Percentiles rank a stretch among this genome's conserved stretches.
These are phyloP conservation scores for Lactarius psammicola DNA, from an alignment of 768 basidiomycete genomes.

Conservation along the genomic window DNA sequence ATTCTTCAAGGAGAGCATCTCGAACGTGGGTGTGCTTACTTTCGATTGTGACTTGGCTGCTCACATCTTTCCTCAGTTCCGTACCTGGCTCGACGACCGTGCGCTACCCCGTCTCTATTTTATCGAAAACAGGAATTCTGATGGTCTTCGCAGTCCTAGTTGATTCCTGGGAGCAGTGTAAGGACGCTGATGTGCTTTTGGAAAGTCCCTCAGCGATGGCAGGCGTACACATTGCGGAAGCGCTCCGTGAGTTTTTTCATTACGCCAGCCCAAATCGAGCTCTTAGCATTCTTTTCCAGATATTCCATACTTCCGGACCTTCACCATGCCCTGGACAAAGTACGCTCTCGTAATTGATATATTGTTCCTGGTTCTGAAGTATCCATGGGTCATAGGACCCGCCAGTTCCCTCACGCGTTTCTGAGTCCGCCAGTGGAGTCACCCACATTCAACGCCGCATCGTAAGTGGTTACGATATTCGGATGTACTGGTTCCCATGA, in stretches of 20 bases:
- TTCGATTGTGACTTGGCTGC: neutral
- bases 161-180: conserved; percentile 62
- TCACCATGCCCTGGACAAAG: conserved; percentile 65
- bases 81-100: conserved; percentile 65
- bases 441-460: conserved; percentile 58
- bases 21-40: conserved; percentile 41
- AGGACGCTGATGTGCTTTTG: conserved; percentile 63
- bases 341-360: conserved; percentile 30
- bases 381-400: conserved; percentile 40
- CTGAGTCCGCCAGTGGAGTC: conserved; percentile 61
- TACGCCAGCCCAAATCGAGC: neutral
- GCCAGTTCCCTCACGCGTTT: conserved; percentile 65
- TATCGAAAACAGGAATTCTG: neutral
- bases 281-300: conserved; percentile 33
- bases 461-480: conserved; percentile 38
- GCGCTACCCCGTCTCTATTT: conserved; percentile 30
- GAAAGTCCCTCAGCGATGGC: conserved; percentile 70
- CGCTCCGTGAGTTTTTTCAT: conserved; percentile 43
- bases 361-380: conserved; percentile 1
- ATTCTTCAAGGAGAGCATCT: conserved; percentile 63
- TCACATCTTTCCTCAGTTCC: conserved; percentile 43
- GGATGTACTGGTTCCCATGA: neutral
- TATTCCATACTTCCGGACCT: conserved; percentile 65
- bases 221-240: conserved; percentile 71
- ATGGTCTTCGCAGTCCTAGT: conserved; percentile 45